phyloP scores from a whole-genome alignment of 2,329 filamentous ascomycete genomes.

The Fusarium ambrosium region DNA sequence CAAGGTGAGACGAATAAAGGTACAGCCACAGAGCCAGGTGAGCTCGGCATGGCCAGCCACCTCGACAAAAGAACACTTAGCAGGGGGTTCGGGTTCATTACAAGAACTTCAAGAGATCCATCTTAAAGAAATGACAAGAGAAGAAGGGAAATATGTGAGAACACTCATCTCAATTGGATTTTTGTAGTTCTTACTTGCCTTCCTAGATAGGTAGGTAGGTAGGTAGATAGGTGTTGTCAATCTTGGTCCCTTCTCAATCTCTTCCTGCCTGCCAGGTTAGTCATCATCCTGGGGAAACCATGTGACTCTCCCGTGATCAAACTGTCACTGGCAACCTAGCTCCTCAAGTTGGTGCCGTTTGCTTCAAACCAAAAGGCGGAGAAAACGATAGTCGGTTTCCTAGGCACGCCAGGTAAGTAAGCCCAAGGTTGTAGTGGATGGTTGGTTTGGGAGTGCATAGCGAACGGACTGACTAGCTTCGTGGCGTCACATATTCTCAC shows the following conservation, averaged over 20 bases:
- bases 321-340: not conserved
- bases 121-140: not conserved
- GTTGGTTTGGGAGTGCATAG: not conserved
- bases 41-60: not conserved
- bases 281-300: not conserved
- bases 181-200: not conserved
- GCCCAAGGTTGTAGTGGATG: not conserved
- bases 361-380: not conserved
- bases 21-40: not conserved
- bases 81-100: not conserved
- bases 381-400: not conserved
- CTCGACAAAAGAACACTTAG: not conserved
- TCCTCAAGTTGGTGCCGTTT: not conserved
- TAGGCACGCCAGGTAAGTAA: not conserved
- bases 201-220: too few relatives aligned
- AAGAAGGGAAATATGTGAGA: not conserved
- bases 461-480: constrained; percentile 1
- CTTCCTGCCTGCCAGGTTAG: not conserved
- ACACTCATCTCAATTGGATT: not conserved
- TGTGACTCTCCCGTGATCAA: not conserved
- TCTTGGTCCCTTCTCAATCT: too few relatives aligned
- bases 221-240: too few relatives aligned
- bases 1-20: not conserved
- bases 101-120: not conserved
- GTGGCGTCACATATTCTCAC: constrained; percentile 1